A percentile compares a stretch with the other conserved stretches of the same genome.
Conservation (phyloP, 331 rosid genomes). For the Saraca asoca region DNA sequence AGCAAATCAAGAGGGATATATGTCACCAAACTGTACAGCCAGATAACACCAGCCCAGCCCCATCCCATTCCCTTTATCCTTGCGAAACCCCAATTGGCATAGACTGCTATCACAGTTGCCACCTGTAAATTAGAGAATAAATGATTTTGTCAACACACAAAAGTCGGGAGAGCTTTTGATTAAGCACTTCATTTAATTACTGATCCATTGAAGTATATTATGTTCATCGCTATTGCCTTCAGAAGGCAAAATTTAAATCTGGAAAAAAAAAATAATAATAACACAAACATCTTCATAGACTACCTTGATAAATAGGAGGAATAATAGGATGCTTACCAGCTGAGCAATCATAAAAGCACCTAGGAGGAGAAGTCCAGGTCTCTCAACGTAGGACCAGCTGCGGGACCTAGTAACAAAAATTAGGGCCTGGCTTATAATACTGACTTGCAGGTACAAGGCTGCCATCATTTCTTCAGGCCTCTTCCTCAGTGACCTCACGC, state of each 20-base stretch:
- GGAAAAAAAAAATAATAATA: too few relatives aligned
- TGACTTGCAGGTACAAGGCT: conserved; percentile 93
- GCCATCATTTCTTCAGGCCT: conserved; percentile 76
- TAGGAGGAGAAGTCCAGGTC: conserved; percentile 89
- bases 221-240: background rate
- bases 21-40: conserved; percentile 83
- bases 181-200: too few relatives aligned
- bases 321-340: conserved; percentile 59
- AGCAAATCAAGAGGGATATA: conserved; percentile 82
- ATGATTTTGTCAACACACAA: background rate
- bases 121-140: conserved; percentile 54
- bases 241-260: background rate
- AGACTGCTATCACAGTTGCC: conserved; percentile 86
- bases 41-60: conserved; percentile 99
- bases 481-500: conserved; percentile 44
- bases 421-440: conserved; percentile 93
- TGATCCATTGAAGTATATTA: too few relatives aligned
- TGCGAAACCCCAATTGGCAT: conserved; percentile 88
- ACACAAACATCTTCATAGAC: conserved; percentile 9
- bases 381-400: conserved; percentile 88
- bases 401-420: conserved; percentile 97
- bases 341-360: conserved; percentile 85
- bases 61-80: conserved; percentile 84
- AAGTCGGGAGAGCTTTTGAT: too few relatives aligned
- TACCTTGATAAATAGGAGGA: conserved; percentile 24